A percentile compares a stretch with the other conserved stretches of the same genome.
These are phyloP conservation scores for Wickerhamomyces silvicola DNA, from an alignment of 805 yeast genomes.

Conservation along the genomic window DNA sequence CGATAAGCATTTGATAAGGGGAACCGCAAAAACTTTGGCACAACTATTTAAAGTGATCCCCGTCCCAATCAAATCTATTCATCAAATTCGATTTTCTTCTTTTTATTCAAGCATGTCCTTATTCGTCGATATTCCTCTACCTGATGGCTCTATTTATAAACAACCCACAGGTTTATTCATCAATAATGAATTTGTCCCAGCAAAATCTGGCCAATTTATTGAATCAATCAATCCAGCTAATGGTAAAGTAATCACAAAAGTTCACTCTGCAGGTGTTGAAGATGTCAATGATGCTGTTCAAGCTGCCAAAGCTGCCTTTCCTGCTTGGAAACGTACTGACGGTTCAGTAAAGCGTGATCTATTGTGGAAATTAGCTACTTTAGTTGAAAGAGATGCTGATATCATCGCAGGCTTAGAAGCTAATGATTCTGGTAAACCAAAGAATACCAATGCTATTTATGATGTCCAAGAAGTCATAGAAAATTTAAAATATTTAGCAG, in stretches of 20 bases:
- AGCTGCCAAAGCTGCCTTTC: conserved; percentile 46
- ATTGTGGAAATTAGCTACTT: conserved; percentile 42
- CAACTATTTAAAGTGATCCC: no score
- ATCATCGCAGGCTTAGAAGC: conserved; percentile 52
- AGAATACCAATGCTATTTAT: conserved; percentile 42
- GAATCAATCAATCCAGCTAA: conserved; percentile 43
- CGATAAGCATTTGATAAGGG: no score
- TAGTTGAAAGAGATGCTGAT: conserved; percentile 42
- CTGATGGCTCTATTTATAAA: conserved; percentile 59
- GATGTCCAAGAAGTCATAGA: conserved; percentile 55
- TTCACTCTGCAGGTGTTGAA: conserved; percentile 43
- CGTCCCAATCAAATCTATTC: neutral
- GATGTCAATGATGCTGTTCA: conserved; percentile 51
- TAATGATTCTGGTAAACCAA: conserved; percentile 54
- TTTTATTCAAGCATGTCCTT: no score
- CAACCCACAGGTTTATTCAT: conserved; percentile 78
- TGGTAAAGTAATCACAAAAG: conserved; percentile 43
- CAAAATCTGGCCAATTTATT: conserved; percentile 38
- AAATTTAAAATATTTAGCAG: conserved; percentile 61
- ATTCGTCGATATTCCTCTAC: conserved; percentile 39
- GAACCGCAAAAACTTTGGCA: no score
- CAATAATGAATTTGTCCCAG: conserved; percentile 60
- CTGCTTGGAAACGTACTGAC: conserved; percentile 40
- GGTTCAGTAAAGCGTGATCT: conserved; percentile 41
- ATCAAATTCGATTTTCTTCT: no score